Evolutionary conservation across 257 asterid species (phyloP).

Genomic region (Solanum sejunctum): DNA sequence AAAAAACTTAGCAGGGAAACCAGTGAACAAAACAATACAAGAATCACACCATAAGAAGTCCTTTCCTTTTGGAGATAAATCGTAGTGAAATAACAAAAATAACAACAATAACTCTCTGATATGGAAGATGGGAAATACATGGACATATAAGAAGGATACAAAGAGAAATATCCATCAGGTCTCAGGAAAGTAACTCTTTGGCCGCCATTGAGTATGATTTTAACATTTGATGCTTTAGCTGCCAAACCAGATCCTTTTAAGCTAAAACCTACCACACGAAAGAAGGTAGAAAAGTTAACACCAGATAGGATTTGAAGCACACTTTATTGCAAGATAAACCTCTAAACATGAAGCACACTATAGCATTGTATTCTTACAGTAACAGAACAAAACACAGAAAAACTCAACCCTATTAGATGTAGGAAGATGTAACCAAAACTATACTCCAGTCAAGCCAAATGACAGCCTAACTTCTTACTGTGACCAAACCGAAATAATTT

Average conservation of each 20-base stretch:
- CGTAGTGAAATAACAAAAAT: neutral
- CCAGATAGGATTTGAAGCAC: neutral
- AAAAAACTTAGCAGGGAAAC: neutral
- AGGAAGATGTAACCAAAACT: neutral
- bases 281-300: neutral
- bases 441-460: neutral
- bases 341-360: neutral
- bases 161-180: conserved; percentile 95
- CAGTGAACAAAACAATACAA: neutral
- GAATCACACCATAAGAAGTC: neutral
- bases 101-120: neutral
- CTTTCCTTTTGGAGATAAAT: neutral
- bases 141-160: conserved; percentile 54
- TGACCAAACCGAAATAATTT: neutral
- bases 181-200: conserved; percentile 65
- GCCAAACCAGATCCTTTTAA: conserved; percentile 63
- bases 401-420: neutral
- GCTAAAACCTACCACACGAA: conserved; percentile 36
- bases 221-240: conserved; percentile 57
- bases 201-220: conserved; percentile 79
- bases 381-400: neutral
- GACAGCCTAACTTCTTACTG: neutral
- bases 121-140: neutral
- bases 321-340: neutral
- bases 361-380: neutral